Percentiles rank a stretch among this genome's conserved stretches.
These are phyloP conservation scores for Phytophthora fragariaefolia DNA, from an alignment of 352 stramenopile genomes.

Conservation along the genomic window DNA sequence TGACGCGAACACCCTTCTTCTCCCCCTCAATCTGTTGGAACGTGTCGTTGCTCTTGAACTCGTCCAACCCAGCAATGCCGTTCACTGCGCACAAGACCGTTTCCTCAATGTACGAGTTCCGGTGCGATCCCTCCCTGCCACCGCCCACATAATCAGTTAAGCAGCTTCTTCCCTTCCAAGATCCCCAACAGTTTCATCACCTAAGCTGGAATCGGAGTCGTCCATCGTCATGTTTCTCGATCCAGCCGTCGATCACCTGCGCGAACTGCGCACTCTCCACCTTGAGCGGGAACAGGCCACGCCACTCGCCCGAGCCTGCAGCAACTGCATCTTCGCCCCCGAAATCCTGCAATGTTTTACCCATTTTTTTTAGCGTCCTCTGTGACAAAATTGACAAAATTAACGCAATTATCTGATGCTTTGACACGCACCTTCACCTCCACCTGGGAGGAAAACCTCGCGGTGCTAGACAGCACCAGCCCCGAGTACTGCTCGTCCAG, in stretches of 20 bases:
- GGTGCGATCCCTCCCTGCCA: constrained; percentile 45
- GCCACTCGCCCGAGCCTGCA: constrained; percentile 13
- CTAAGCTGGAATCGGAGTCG: constrained; percentile 42
- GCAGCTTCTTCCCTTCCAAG: not conserved
- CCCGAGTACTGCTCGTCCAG: constrained; percentile 92
- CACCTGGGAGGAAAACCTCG: constrained; percentile 94
- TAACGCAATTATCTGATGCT: not conserved
- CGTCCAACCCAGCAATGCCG: constrained; percentile 52
- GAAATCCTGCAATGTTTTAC: constrained; percentile 12
- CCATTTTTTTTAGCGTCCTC: not conserved
- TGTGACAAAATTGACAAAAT: no score
- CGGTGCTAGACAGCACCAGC: constrained; percentile 91
- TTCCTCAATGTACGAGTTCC: constrained; percentile 93
- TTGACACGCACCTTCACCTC: constrained; percentile 18
- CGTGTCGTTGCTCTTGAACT: constrained; percentile 22
- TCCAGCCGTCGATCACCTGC: constrained; percentile 52
- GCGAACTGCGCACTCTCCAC: constrained; percentile 94
- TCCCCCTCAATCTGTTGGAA: constrained; percentile 34
- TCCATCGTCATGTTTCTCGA: constrained; percentile 26
- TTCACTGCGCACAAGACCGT: constrained; percentile 83
- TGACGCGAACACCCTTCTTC: constrained; percentile 62
- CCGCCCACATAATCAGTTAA: not conserved
- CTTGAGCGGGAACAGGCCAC: constrained; percentile 39
- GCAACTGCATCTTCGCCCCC: not conserved
- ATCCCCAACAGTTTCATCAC: constrained; percentile 19